A percentile compares a stretch with the other conserved stretches of the same genome.
phyloP scores from a whole-genome alignment of 768 basidiomycete species.

The Suillus plorans region DNA sequence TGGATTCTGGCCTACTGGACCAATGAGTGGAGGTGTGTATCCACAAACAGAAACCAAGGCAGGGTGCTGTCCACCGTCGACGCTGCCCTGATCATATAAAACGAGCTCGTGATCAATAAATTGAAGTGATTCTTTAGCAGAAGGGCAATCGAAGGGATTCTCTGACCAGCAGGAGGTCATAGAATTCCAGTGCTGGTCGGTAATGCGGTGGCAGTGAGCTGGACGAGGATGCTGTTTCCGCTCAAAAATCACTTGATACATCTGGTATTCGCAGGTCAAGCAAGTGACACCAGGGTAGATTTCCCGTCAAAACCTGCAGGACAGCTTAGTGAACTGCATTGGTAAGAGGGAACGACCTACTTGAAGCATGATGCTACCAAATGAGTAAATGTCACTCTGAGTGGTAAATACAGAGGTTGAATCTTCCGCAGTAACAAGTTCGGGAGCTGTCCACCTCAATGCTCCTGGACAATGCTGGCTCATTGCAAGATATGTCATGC shows the following conservation, averaged over 20 bases:
- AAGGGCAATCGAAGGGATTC: background rate
- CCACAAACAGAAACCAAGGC: background rate
- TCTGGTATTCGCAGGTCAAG: background rate
- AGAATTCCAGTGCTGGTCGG: background rate
- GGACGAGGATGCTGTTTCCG: background rate
- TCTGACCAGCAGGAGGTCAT: background rate
- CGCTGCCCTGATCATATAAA: background rate
- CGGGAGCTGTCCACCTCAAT: conserved; percentile 43
- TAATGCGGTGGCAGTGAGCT: background rate
- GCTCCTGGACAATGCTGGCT: conserved; percentile 19
- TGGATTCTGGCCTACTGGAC: background rate
- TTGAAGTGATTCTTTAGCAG: background rate
- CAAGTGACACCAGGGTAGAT: background rate
- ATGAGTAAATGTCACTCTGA: conserved; percentile 43
- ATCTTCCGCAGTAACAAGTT: conserved; percentile 26
- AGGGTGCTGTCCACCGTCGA: background rate
- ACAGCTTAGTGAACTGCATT: background rate
- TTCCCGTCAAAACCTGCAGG: background rate
- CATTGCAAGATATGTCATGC: conserved; percentile 11
- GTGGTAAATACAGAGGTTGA: background rate
- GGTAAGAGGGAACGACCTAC: conserved; percentile 5
- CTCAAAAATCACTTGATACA: background rate
- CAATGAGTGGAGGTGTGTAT: background rate
- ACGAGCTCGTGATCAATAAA: background rate
- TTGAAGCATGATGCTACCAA: conserved; percentile 34